Evolutionary conservation across 495 filamentous ascomycete genomes (phyloP).

Genomic region (Penicillium paxilli): DNA sequence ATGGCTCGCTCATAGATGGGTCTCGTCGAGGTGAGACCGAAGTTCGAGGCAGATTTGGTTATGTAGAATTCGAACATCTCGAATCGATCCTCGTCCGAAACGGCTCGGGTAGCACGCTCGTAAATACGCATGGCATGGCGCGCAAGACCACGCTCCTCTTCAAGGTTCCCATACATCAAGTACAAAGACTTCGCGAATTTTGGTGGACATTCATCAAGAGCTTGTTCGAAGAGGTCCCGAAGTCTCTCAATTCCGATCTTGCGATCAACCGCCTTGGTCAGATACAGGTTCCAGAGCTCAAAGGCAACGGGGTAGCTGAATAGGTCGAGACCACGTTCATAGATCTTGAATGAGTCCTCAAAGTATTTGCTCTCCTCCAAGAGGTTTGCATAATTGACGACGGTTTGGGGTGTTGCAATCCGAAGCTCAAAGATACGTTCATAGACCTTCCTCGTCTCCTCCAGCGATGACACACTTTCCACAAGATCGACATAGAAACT

Average conservation of each 20-base stretch:
- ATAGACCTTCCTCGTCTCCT: slow-evolving; percentile 92
- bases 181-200: slow-evolving; percentile 96
- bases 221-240: slow-evolving; percentile 95
- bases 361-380: slow-evolving; percentile 95
- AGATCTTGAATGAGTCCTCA: slow-evolving; percentile 96
- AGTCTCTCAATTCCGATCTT: slow-evolving; percentile 93
- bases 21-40: slow-evolving; percentile 92
- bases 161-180: slow-evolving; percentile 96
- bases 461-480: slow-evolving; percentile 86
- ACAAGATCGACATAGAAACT: slow-evolving; percentile 99
- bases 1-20: slow-evolving; percentile 97
- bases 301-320: slow-evolving; percentile 98
- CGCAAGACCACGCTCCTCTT: slow-evolving; percentile 95
- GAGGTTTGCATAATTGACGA: slow-evolving; percentile 97
- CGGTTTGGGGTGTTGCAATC: slow-evolving; percentile 96
- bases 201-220: slow-evolving; percentile 89
- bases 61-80: slow-evolving; percentile 99
- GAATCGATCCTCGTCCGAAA: slow-evolving; percentile 89
- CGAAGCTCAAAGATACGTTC: slow-evolving; percentile 97
- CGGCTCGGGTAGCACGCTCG: slow-evolving; percentile 92
- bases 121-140: slow-evolving; percentile 99
- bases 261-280: slow-evolving; percentile 95
- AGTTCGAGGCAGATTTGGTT: slow-evolving; percentile 97
- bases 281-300: slow-evolving; percentile 97
- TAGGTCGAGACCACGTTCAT: slow-evolving; percentile 92